Evolutionary conservation across 169 alveolate genomes (phyloP).

Genomic region (Cryptosporidium sp.): DNA sequence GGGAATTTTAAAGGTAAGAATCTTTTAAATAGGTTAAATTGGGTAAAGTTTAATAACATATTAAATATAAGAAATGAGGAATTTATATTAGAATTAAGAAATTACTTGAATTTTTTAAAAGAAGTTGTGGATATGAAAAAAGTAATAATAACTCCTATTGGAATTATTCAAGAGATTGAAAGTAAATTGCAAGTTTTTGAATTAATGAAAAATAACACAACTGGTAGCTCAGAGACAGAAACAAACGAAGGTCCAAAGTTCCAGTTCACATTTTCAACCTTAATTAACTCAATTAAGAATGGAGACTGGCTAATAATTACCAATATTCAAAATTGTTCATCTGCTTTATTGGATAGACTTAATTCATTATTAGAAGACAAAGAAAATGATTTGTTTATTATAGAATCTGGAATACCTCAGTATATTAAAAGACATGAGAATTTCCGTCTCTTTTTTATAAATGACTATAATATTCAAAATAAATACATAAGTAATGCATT

Average conservation of each 20-base stretch:
- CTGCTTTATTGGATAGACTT: slow-evolving; percentile 93
- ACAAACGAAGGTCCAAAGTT: slow-evolving; percentile 15
- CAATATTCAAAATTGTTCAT: slow-evolving; percentile 89
- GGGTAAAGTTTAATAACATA: background rate
- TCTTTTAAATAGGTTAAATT: background rate
- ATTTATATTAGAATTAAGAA: background rate
- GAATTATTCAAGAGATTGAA: background rate
- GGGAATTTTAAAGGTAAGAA: background rate
- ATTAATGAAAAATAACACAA: background rate
- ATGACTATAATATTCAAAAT: slow-evolving; percentile 77
- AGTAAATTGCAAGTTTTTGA: background rate
- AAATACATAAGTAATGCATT: slow-evolving; percentile 86
- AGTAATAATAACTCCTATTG: background rate
- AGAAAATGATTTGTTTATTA: slow-evolving; percentile 70
- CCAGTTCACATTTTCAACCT: slow-evolving; percentile 38
- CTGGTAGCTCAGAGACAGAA: no score
- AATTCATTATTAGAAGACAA: slow-evolving; percentile 93
- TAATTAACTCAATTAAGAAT: slow-evolving; percentile 87
- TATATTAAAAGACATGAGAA: slow-evolving; percentile 85
- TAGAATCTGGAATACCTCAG: slow-evolving; percentile 53
- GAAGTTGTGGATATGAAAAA: no score
- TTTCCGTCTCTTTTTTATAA: slow-evolving; percentile 86
- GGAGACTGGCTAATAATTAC: slow-evolving; percentile 94
- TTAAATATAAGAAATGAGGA: background rate
- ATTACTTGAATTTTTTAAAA: background rate